phyloP scores from a whole-genome alignment of 1,139 yeast species.

The Lodderomyces elongisporus region DNA sequence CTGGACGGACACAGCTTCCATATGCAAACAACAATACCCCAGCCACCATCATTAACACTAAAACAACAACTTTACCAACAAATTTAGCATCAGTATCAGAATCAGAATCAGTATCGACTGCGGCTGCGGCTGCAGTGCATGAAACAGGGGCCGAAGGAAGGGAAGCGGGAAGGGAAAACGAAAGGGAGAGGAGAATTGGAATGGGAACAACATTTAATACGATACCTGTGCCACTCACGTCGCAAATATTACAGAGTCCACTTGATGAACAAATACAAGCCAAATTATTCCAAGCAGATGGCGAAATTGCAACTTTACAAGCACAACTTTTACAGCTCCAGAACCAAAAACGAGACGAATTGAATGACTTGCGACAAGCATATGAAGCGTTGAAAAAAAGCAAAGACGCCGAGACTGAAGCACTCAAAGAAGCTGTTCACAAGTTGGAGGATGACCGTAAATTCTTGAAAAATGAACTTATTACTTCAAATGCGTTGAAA shows the following conservation, averaged over 20 bases:
- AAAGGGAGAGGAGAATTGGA: too few species aligned
- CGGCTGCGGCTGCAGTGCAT: neutral
- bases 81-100: neutral
- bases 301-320: conserved; percentile 73
- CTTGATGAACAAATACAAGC: conserved; percentile 16
- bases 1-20: conserved; percentile 7
- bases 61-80: conserved; percentile 2
- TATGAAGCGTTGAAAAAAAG: conserved; percentile 26
- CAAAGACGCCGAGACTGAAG: conserved; percentile 37
- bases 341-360: conserved; percentile 38
- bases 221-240: conserved; percentile 2
- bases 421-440: conserved; percentile 43
- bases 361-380: conserved; percentile 35
- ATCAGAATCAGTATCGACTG: neutral
- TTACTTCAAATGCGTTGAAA: conserved; percentile 16
- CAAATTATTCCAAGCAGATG: conserved; percentile 50
- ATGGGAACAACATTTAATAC: neutral
- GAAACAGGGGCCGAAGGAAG: too few species aligned
- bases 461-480: conserved; percentile 48
- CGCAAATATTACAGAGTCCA: conserved; percentile 6
- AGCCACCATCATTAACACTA: neutral
- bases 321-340: conserved; percentile 54
- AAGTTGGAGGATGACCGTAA: conserved; percentile 66
- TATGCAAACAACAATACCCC: neutral
- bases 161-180: too few species aligned